Evolutionary conservation across 208 protist species (phyloP), one percentile per base, ranked within the genome.

Genomic region (Leptomonas pyrrhocoris): DNA sequence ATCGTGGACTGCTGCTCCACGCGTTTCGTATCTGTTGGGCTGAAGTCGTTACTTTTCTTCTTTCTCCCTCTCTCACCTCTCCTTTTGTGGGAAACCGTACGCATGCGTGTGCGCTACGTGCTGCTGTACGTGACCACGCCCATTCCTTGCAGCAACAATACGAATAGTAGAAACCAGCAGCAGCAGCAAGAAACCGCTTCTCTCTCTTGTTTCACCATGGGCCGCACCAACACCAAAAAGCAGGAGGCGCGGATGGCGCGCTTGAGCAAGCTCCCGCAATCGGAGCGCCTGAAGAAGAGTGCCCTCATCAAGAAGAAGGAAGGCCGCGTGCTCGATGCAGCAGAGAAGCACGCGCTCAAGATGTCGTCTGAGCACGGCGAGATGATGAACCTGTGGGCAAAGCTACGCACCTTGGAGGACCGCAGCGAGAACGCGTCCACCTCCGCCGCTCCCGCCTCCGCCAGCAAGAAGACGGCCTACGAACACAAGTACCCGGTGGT

Each of bases 271-370:
- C 69, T 96, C n/a, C 92, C 92, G 31, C 80, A 84, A 57, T 86
- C 86, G 13, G 84, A 95, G 65, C 67, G 92, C 21, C 75, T 96
- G 0, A 58, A 58, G 2, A 96, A 94, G 74, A 90, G 64, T 38
- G 92, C 92, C 0, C 54, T 92, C 36, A 94, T 96, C 69, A 96
- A 96, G 77, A 96, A 95, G 76, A 91, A 88, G 58, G 89, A 94
- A 50, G 86, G 85, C 27, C 83, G 92, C 28, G 85, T 96, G 23
- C 78, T 96, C n/a, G 84, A 93, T 57, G 78, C 92, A 0, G 30
- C 82, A 9, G 92, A 96, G 68, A 96, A 96, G 77, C 92, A 95
- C 48, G 89, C 89, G 9, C 75, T 96, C 30, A 94, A 94, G 74
- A 96, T 96, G 92, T 81, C 76, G 2, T 94, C 89, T 13, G 86